Conservation (phyloP, 148 eudicot species). For the Diospyros kaki region DNA sequence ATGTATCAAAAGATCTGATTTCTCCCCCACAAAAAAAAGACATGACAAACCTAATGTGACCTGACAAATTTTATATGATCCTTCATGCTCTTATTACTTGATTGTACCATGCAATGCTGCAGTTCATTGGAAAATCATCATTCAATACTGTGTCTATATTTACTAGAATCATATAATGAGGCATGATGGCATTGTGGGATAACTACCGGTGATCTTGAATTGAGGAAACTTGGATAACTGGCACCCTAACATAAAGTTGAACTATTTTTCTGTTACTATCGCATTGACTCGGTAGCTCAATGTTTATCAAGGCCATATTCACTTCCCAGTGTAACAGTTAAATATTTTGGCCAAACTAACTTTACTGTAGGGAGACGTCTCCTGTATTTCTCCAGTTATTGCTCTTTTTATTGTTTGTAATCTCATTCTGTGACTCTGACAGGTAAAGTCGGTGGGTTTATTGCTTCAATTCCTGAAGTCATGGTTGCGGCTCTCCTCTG, state of each 20-base stretch:
- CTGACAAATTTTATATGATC: not conserved
- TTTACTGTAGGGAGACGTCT: not conserved
- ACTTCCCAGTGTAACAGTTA: not conserved
- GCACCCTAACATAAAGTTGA: not conserved
- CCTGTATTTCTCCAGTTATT: not conserved
- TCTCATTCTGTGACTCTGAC: conserved; percentile 5
- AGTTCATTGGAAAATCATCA: not conserved
- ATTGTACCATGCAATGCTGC: not conserved
- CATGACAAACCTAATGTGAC: not conserved
- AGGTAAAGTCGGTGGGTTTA: conserved; percentile 98
- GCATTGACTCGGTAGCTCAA: not conserved
- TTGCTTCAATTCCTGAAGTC: conserved; percentile 94
- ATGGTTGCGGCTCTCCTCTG: conserved; percentile 94
- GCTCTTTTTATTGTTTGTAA: not conserved
- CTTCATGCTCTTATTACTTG: too few species aligned
- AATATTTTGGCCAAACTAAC: too few species aligned
- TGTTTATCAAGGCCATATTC: not conserved
- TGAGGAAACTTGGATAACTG: too few species aligned
- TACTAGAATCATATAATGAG: too few species aligned
- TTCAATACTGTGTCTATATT: not conserved
- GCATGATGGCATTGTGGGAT: not conserved
- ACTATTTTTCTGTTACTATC: not conserved
- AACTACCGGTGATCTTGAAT: not conserved
- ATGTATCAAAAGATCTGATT: not conserved
- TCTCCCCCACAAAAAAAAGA: not conserved